Percentiles rank a stretch among this genome's conserved stretches.
Conservation (phyloP, 257 asterid genomes). For the Solanum dulcamara region DNA sequence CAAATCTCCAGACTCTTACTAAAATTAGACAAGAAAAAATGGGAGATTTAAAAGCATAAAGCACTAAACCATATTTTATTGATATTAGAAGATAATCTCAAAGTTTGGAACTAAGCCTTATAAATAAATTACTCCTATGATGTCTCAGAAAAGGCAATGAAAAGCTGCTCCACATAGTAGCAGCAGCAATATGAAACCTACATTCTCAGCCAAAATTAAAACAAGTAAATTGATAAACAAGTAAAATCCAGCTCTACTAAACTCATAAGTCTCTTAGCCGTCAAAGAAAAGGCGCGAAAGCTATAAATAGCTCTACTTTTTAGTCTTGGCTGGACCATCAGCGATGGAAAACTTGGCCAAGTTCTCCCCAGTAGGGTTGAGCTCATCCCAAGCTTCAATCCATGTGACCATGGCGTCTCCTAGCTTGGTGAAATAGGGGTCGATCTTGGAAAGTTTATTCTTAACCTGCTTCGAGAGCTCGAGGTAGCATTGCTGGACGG, state of each 20-base stretch:
- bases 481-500: constrained; percentile 58
- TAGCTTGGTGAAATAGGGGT: constrained; percentile 56
- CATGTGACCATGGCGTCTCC: constrained; percentile 84
- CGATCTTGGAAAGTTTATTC: constrained; percentile 34
- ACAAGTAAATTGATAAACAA: background rate
- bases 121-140: background rate
- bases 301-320: constrained; percentile 16
- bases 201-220: background rate
- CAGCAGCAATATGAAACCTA: background rate
- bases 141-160: background rate
- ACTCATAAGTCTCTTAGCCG: background rate
- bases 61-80: background rate
- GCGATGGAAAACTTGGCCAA: constrained; percentile 19
- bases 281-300: background rate
- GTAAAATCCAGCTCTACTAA: background rate
- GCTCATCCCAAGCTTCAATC: constrained; percentile 89
- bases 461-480: constrained; percentile 65
- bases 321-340: constrained; percentile 14
- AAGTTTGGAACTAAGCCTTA: background rate
- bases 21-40: background rate
- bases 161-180: background rate
- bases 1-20: background rate
- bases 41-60: background rate
- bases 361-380: constrained; percentile 43
- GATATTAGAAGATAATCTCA: background rate